phyloP scores from a whole-genome alignment of 805 yeast species.

The Yarrowia sp. region DNA sequence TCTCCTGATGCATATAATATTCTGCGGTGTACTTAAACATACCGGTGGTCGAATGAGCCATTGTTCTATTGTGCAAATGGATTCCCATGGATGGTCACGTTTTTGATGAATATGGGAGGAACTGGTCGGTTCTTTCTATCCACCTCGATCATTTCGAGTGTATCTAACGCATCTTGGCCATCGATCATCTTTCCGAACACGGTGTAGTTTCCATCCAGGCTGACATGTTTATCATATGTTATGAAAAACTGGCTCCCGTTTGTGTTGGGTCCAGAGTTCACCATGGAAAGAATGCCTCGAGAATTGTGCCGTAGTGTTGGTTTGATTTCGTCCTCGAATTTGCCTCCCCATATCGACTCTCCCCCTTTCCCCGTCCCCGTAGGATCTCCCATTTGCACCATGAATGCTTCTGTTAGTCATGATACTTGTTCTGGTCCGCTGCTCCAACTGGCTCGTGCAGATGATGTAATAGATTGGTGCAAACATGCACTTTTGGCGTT shows the following conservation, averaged over 20 bases:
- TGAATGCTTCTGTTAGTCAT: conserved; percentile 34
- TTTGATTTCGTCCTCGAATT: conserved; percentile 37
- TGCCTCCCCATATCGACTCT: conserved; percentile 46
- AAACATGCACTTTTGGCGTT: too few relatives aligned
- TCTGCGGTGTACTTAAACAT: too few relatives aligned
- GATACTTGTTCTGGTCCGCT: too few relatives aligned
- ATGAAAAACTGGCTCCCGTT: conserved; percentile 90
- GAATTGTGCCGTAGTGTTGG: conserved; percentile 59
- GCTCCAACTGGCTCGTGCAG: too few relatives aligned
- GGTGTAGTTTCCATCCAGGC: conserved; percentile 70
- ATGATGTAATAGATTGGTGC: too few relatives aligned
- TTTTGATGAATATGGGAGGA: conserved; percentile 35
- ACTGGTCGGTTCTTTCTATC: conserved; percentile 42
- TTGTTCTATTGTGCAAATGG: conserved; percentile 40
- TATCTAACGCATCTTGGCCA: conserved; percentile 47
- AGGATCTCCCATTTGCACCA: conserved; percentile 41
- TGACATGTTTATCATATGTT: conserved; percentile 70
- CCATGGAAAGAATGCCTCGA: conserved; percentile 85
- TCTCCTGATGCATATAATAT: too few relatives aligned
- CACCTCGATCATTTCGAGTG: conserved; percentile 58
- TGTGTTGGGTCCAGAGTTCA: conserved; percentile 89
- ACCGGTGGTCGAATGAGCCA: too few relatives aligned
- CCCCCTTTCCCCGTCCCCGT: conserved; percentile 41
- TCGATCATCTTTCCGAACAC: conserved; percentile 65
- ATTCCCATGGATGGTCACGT: conserved; percentile 44